Evolutionary conservation across 495 filamentous ascomycete species (phyloP).

Genomic region (Acidomyces sp.): DNA sequence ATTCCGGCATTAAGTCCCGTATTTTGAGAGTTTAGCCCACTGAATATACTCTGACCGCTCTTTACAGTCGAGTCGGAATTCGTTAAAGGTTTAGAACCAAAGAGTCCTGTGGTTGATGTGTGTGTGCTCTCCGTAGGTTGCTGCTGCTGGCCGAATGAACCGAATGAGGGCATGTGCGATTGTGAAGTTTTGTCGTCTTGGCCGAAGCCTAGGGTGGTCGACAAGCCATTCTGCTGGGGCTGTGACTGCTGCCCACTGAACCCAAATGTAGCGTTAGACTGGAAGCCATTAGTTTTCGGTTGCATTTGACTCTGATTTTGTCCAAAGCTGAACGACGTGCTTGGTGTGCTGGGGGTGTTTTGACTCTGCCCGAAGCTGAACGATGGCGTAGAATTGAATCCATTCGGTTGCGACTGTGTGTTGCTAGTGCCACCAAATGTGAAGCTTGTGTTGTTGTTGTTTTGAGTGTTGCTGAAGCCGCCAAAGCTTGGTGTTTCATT

Average conservation of each 20-base stretch:
- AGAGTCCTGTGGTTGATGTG: background rate
- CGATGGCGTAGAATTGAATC: conserved; percentile 7
- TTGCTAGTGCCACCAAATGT: conserved; percentile 6
- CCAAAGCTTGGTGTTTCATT: conserved; percentile 14
- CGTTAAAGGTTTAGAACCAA: background rate
- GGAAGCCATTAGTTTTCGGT: conserved; percentile 4
- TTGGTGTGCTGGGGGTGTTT: conserved; percentile 6
- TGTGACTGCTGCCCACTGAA: conserved; percentile 5
- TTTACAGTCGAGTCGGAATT: background rate
- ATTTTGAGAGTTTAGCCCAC: background rate
- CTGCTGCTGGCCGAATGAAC: conserved; percentile 9
- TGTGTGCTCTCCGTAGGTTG: conserved; percentile 1
- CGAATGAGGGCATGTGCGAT: conserved; percentile 1
- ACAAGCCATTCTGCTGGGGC: background rate
- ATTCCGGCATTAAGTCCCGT: background rate
- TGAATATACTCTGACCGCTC: conserved; percentile 1
- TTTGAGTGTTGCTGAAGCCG: conserved; percentile 8
- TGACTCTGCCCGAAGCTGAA: conserved; percentile 1
- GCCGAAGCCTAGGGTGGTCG: conserved; percentile 3
- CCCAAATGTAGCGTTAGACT: too few relatives aligned
- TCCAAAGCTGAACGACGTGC: conserved; percentile 17
- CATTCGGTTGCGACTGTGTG: conserved; percentile 13
- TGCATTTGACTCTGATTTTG: conserved; percentile 6
- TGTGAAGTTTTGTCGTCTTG: background rate
- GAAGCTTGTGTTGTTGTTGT: conserved; percentile 2